Conservation (phyloP, 345 rosid species). For the Adansonia digitata region DNA sequence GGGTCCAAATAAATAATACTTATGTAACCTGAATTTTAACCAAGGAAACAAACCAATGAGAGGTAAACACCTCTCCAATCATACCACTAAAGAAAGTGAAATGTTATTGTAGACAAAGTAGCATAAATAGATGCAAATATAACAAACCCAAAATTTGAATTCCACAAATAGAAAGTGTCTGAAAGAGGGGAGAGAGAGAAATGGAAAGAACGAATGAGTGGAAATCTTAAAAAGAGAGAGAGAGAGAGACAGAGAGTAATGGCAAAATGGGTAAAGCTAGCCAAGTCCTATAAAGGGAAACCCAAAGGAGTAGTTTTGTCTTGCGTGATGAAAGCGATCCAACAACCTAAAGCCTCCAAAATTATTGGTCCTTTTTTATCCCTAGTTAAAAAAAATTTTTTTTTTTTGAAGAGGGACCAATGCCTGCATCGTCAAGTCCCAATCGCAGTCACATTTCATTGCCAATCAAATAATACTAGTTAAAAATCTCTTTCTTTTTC, state of each 20-base stretch:
- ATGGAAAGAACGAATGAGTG: too few species aligned
- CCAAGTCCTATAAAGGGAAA: constrained; percentile 6
- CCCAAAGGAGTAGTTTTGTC: constrained; percentile 14
- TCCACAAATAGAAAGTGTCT: constrained; percentile 24
- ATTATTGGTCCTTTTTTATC: neutral
- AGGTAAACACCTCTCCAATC: neutral
- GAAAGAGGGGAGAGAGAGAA: neutral
- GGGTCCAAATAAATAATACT: too few species aligned
- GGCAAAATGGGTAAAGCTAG: neutral
- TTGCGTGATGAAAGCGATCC: constrained; percentile 29
- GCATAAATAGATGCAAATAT: neutral
- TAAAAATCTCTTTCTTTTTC: too few species aligned
- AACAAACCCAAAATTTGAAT: constrained; percentile 4
- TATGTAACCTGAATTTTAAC: neutral
- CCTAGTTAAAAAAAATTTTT: neutral
- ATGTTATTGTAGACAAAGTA: neutral
- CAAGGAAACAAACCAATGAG: neutral
- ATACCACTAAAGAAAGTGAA: neutral
- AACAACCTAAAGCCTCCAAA: constrained; percentile 16
- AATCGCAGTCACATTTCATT: constrained; percentile 19
- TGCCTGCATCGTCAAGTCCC: constrained; percentile 18
- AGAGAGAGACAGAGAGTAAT: neutral
- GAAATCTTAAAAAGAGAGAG: too few species aligned
- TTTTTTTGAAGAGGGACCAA: neutral
- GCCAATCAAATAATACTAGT: neutral